Conservation (phyloP, 2,329 filamentous ascomycete genomes). For the Ascochyta viciae-villosae region DNA sequence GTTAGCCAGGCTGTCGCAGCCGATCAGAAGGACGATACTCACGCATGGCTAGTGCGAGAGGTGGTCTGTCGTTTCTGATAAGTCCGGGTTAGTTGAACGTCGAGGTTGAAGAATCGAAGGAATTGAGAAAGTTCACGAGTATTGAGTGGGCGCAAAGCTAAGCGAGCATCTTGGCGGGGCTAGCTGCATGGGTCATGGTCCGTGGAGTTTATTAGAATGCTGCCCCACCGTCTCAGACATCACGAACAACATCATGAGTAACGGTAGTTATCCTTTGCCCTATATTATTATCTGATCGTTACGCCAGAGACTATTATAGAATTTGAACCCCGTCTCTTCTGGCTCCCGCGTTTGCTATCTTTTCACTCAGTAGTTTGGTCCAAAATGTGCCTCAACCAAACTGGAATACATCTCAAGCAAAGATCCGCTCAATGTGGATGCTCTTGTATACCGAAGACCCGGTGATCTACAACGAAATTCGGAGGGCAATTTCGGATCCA, state of each 20-base stretch:
- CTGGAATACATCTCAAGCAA: background rate
- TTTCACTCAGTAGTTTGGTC: background rate
- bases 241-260: too few species aligned
- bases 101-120: conserved; percentile 29
- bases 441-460: background rate
- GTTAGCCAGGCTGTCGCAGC: conserved; percentile 51
- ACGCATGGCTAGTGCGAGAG: conserved; percentile 75
- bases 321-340: background rate
- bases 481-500: background rate
- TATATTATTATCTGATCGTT: background rate
- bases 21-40: conserved; percentile 72
- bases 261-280: background rate
- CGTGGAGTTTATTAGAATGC: background rate
- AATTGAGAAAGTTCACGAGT: conserved; percentile 34
- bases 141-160: conserved; percentile 21
- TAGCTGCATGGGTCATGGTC: conserved; percentile 18
- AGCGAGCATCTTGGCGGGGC: conserved; percentile 31
- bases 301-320: background rate
- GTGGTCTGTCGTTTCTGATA: conserved; percentile 67
- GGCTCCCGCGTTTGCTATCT: background rate
- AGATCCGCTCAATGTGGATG: background rate
- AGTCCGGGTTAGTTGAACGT: conserved; percentile 34
- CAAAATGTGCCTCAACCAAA: background rate
- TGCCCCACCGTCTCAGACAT: background rate
- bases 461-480: too few species aligned